Base-by-base conservation (phyloP, 1,284 basidiomycete species). In the Dichomitus squalens region DNA sequence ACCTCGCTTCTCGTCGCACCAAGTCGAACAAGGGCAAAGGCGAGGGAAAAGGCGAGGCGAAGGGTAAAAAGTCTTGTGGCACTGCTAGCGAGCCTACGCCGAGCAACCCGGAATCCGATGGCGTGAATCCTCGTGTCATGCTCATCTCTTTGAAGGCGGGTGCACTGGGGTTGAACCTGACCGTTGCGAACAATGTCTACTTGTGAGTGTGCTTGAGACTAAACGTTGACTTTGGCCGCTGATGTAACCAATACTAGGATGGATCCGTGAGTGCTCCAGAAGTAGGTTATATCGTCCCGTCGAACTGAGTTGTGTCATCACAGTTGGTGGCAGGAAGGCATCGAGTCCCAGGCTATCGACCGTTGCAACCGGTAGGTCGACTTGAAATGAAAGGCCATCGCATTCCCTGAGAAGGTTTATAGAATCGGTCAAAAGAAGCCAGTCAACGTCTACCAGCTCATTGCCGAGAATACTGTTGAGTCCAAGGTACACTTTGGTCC, bases 321-420 rank as follows among this genome's bases (percentile, higher is more conserved):
- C 38, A 63, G 61, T 1, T 63, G 61, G 61, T 58, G 61, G 65
- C 63, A 90, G 78, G 91, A 92, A 66, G 92, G 93, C 2, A 95
- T 96, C 43, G 94, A 96, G 73, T 86, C 84, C 58, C 92, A 96
- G 69, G 93, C 94, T 0, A 91, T 96, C 58, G 93, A 96, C 70
- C 79, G 93, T 64, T 87, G 84, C 54, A 88, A 89, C 64, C 75
- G 85, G 75, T 82, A 71, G 49, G 71, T 47, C 23, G 4, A 16
- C 29, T 47, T 40, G 8, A 7, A 49, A 20, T 8, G 18, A 5
- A 33, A 14, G 9, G 2, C 18, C 5, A 11, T 31, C 18, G 23
- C 2, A 14, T 11, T 20, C 7, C 23, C 38, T 31, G 27, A 40
- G 16, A 31, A 18, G 8, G 7, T 6, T 23, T 46, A 12, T 74